Percentiles rank a stretch among this genome's conserved stretches.
Evolutionary conservation across 2,329 filamentous ascomycete species (phyloP).

Genomic region (Acrocalymma vagum): DNA sequence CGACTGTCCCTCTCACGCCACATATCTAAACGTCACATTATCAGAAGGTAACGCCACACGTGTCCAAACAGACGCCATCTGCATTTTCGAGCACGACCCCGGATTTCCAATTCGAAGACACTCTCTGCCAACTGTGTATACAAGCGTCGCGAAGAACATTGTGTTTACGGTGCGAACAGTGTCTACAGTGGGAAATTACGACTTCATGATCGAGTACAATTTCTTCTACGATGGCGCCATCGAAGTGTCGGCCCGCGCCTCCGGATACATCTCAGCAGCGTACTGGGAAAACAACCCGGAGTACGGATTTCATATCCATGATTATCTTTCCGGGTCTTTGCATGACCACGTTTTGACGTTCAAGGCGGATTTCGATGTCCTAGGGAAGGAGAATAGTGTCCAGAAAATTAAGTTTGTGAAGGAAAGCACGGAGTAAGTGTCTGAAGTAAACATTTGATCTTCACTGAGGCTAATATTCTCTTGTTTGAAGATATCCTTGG

Average conservation of each 20-base stretch:
- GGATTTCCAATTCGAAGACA: constrained; percentile 45
- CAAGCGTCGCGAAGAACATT: constrained; percentile 42
- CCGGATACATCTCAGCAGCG: constrained; percentile 35
- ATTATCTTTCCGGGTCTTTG: constrained; percentile 43
- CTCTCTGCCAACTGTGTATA: constrained; percentile 24
- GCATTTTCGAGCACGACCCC: constrained; percentile 42
- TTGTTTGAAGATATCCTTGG: constrained; percentile 55
- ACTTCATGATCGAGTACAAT: constrained; percentile 36
- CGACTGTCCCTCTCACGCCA: constrained; percentile 62
- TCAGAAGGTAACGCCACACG: constrained; percentile 48
- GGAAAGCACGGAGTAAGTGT: constrained; percentile 52
- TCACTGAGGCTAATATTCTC: not conserved
- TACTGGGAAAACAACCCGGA: constrained; percentile 37
- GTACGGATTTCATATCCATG: constrained; percentile 50
- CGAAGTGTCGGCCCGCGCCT: constrained; percentile 34
- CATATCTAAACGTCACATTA: constrained; percentile 59
- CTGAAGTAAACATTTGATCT: not conserved
- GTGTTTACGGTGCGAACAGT: constrained; percentile 56
- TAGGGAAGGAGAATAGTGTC: constrained; percentile 46
- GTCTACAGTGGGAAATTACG: constrained; percentile 56
- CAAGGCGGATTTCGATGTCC: constrained; percentile 52
- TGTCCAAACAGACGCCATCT: constrained; percentile 59
- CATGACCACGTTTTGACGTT: constrained; percentile 53
- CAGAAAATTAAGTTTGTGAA: constrained; percentile 40
- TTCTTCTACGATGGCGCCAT: constrained; percentile 39